Evolutionary conservation across 2,329 filamentous ascomycete genomes (phyloP).

Genomic region (Colletotrichum scovillei): DNA sequence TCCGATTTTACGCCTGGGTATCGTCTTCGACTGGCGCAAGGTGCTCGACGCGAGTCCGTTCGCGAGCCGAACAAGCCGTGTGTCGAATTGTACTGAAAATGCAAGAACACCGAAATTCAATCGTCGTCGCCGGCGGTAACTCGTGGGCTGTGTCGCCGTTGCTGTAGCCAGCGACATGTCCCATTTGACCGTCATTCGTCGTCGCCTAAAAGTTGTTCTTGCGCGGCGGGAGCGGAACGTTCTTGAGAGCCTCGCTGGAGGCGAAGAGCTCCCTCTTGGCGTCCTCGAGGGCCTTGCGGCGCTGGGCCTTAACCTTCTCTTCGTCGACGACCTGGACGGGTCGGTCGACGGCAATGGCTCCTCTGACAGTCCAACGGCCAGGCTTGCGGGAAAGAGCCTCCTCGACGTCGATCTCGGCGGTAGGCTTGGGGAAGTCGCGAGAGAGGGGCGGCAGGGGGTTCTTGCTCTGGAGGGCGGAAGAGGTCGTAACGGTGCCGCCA

Average conservation of each 20-base stretch:
- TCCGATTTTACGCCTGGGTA: slow-evolving; percentile 24
- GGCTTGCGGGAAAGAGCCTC: slow-evolving; percentile 57
- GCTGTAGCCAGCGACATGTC: background rate
- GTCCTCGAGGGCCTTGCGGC: slow-evolving; percentile 55
- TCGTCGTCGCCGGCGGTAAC: slow-evolving; percentile 4
- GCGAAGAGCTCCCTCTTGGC: slow-evolving; percentile 60
- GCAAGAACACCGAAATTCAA: slow-evolving; percentile 3
- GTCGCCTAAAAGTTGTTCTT: slow-evolving; percentile 17
- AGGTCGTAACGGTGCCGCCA: slow-evolving; percentile 25
- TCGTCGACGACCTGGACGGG: slow-evolving; percentile 41
- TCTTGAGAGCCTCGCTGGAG: slow-evolving; percentile 42
- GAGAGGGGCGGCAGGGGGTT: slow-evolving; percentile 50
- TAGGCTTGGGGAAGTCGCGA: slow-evolving; percentile 54
- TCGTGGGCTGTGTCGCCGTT: background rate
- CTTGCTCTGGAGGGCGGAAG: slow-evolving; percentile 16
- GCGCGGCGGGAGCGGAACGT: slow-evolving; percentile 7
- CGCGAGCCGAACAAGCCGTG: slow-evolving; percentile 15
- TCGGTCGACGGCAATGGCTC: slow-evolving; percentile 47
- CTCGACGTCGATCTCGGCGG: slow-evolving; percentile 51
- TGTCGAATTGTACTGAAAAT: slow-evolving; percentile 20
- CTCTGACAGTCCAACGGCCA: slow-evolving; percentile 53
- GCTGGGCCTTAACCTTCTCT: slow-evolving; percentile 46
- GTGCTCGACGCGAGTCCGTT: slow-evolving; percentile 7
- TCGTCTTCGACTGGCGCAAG: slow-evolving; percentile 17
- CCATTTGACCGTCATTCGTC: background rate